Percentiles rank a stretch among this genome's conserved stretches.
phyloP scores from a whole-genome alignment of 495 filamentous ascomycete species.

The Amorphotheca resinae region DNA sequence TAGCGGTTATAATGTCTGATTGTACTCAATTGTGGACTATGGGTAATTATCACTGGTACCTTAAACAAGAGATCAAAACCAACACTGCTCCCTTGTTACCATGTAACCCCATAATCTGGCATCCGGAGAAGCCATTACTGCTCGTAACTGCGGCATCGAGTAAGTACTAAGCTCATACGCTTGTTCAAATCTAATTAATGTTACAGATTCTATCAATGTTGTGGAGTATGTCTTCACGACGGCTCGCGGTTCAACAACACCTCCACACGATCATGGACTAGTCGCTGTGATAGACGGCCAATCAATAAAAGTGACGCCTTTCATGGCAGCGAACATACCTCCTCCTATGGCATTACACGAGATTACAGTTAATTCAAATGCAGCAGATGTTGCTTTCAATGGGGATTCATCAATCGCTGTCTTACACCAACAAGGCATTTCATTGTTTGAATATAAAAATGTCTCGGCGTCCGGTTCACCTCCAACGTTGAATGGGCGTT shows the following conservation, averaged over 20 bases:
- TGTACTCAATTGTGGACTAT: conserved; percentile 89
- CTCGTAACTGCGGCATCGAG: conserved; percentile 35
- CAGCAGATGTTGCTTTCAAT: conserved; percentile 64
- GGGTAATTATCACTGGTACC: conserved; percentile 95
- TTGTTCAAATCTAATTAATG: conserved; percentile 17
- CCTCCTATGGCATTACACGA: conserved; percentile 87
- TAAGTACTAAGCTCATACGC: conserved; percentile 1
- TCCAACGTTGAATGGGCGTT: conserved; percentile 8
- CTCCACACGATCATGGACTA: conserved; percentile 68
- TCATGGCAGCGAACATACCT: conserved; percentile 72
- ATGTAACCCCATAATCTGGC: conserved; percentile 50
- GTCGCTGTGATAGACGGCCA: conserved; percentile 83
- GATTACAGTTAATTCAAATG: conserved; percentile 45
- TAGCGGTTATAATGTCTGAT: conserved; percentile 67
- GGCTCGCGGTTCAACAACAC: conserved; percentile 49
- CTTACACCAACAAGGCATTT: conserved; percentile 48
- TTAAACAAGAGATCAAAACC: conserved; percentile 78
- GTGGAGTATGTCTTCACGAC: conserved; percentile 59
- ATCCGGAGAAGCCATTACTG: conserved; percentile 67
- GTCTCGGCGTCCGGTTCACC: conserved; percentile 36
- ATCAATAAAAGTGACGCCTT: conserved; percentile 70
- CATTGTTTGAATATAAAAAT: conserved; percentile 51
- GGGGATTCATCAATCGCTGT: conserved; percentile 58
- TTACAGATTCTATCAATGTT: conserved; percentile 38
- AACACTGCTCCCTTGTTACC: conserved; percentile 19